Evolutionary conservation across 345 rosid species (phyloP).

Genomic region (Populus euphratica): DNA sequence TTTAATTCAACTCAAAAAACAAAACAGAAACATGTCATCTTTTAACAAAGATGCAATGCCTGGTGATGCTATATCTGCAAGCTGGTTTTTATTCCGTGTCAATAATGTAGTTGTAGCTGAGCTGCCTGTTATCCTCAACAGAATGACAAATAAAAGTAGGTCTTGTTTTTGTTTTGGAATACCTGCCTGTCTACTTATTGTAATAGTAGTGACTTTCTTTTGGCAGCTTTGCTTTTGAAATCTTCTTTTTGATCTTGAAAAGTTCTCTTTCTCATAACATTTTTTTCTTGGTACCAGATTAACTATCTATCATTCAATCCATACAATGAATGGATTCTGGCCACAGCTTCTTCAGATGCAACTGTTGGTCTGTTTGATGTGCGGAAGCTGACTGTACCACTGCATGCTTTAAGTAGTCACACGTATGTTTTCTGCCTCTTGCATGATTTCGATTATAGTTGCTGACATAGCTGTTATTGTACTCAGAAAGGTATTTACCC

Average conservation of each 20-base stretch:
- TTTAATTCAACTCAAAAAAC: too few relatives aligned
- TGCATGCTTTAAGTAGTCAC: conserved; percentile 73
- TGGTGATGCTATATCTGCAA: not conserved
- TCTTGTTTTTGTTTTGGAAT: not conserved
- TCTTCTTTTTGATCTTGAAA: not conserved
- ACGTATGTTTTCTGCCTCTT: conserved; percentile 40
- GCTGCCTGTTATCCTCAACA: too few relatives aligned
- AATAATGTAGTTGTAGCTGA: not conserved
- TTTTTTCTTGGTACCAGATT: conserved; percentile 39
- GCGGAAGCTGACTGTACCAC: conserved; percentile 60
- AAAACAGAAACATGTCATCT: not conserved
- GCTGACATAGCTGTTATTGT: not conserved
- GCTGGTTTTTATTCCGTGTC: not conserved
- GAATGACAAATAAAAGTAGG: too few relatives aligned
- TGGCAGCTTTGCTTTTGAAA: not conserved
- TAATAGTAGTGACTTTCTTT: not conserved
- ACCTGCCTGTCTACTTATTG: not conserved
- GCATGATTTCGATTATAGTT: not conserved
- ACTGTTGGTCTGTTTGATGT: conserved; percentile 77
- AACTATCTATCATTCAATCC: conserved; percentile 88
- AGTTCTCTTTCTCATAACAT: not conserved
- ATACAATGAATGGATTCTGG: conserved; percentile 77
- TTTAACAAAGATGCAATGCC: not conserved
- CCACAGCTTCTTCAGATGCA: conserved; percentile 89
- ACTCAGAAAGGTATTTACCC: not conserved